These are phyloP conservation scores for Camelina sativa DNA, from an alignment of 345 rosid genomes.

Conservation along the genomic window DNA sequence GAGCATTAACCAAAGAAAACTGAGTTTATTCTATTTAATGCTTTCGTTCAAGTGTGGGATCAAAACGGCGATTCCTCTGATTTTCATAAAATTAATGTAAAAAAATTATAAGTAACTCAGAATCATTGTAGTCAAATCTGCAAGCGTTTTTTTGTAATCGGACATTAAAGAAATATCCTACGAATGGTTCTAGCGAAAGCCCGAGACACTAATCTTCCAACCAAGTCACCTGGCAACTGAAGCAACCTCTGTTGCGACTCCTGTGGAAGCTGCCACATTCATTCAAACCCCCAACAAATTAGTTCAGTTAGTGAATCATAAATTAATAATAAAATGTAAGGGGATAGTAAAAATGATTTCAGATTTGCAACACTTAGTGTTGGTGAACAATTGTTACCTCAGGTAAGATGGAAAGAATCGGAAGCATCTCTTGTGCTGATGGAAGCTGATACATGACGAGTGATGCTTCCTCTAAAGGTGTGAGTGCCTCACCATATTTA, in stretches of 20 bases:
- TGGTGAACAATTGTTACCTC: constrained; percentile 55
- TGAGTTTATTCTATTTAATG: neutral
- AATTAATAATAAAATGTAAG: neutral
- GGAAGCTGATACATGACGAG: constrained; percentile 51
- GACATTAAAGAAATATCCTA: constrained; percentile 62
- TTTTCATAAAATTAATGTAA: neutral
- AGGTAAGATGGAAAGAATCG: constrained; percentile 67
- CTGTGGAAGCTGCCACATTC: constrained; percentile 69
- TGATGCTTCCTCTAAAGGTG: constrained; percentile 49
- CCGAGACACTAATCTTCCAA: constrained; percentile 73
- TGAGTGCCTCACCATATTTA: constrained; percentile 43
- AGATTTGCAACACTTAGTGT: constrained; percentile 8
- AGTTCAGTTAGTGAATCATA: neutral
- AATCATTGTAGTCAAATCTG: neutral
- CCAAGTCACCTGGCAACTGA: constrained; percentile 76
- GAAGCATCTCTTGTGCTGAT: constrained; percentile 67
- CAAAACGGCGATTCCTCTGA: neutral
- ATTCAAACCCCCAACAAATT: neutral
- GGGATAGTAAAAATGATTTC: neutral
- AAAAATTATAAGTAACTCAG: neutral
- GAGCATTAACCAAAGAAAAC: neutral
- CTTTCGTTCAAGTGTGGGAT: neutral
- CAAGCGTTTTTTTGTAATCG: neutral
- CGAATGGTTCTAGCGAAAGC: constrained; percentile 77
- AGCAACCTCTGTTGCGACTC: constrained; percentile 77